Evolutionary conservation across 305 asterid genomes (phyloP).

Genomic region (Solanum hybrid): DNA sequence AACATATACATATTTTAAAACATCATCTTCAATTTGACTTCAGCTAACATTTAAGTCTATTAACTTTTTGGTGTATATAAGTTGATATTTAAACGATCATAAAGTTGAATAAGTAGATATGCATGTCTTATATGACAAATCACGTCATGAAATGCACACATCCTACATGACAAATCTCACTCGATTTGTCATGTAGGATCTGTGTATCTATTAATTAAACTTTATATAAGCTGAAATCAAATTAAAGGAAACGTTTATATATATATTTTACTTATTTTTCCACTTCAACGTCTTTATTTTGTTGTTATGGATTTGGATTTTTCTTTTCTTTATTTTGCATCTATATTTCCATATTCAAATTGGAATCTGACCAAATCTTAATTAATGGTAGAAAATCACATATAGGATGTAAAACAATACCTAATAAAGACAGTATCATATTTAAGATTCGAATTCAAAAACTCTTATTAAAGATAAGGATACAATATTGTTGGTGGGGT

Average conservation of each 20-base stretch:
- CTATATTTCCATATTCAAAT: rapidly evolving
- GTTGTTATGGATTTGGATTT: not conserved
- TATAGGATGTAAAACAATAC: rapidly evolving
- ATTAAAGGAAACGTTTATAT: not conserved
- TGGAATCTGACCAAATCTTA: rapidly evolving
- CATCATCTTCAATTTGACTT: not conserved
- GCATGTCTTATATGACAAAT: not conserved
- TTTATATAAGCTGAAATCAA: not conserved
- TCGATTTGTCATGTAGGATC: no score
- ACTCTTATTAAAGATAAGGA: not conserved
- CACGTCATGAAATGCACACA: not conserved
- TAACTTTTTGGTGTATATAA: not conserved
- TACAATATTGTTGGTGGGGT: not conserved
- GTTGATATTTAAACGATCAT: not conserved
- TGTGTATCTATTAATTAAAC: not conserved
- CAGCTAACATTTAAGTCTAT: not conserved
- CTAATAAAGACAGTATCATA: not conserved
- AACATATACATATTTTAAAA: no score
- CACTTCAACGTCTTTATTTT: not conserved
- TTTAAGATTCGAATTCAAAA: not conserved
- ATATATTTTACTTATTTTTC: not conserved
- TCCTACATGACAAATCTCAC: no score
- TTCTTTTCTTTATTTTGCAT: not conserved
- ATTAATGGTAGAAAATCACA: rapidly evolving
- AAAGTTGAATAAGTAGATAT: not conserved